A percentile compares a stretch with the other conserved stretches of the same genome.
Evolutionary conservation across 1,284 basidiomycete genomes (phyloP).

Genomic region (Cerioporus squamosus): DNA sequence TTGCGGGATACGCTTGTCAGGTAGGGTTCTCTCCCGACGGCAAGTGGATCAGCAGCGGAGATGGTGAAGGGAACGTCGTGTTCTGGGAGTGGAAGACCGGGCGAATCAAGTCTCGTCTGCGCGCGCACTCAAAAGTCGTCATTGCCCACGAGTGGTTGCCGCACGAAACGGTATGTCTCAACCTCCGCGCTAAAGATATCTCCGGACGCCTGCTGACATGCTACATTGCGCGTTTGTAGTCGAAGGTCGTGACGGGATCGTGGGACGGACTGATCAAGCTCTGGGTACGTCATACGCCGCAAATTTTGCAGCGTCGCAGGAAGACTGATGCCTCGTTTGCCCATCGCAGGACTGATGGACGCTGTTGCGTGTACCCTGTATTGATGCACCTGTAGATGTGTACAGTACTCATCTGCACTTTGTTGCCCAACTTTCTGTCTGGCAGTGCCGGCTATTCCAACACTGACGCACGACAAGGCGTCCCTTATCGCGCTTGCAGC

Average conservation of each 20-base stretch:
- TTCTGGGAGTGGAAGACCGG: conserved; percentile 99
- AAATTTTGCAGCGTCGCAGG: neutral
- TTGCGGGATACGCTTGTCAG: conserved; percentile 96
- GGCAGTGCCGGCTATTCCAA: too few relatives aligned
- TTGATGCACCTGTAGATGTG: conserved; percentile 5
- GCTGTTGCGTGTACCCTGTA: conserved; percentile 6
- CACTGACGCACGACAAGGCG: neutral
- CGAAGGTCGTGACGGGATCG: conserved; percentile 93
- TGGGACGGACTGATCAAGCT: conserved; percentile 98
- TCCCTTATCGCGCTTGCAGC: neutral
- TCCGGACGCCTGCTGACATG: conserved; percentile 17
- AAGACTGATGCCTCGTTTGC: conserved; percentile 2
- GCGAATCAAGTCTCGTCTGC: conserved; percentile 87
- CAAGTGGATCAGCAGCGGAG: conserved; percentile 95
- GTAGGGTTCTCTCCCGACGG: conserved; percentile 98
- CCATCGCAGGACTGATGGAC: conserved; percentile 22
- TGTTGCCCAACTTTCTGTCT: too few relatives aligned
- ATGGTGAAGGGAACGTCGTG: conserved; percentile 92
- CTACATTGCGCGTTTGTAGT: conserved; percentile 50
- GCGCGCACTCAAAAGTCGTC: conserved; percentile 92
- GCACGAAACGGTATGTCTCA: conserved; percentile 86
- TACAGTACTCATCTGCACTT: conserved; percentile 2
- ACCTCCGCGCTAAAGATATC: neutral
- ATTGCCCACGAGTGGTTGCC: conserved; percentile 98
- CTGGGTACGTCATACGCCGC: conserved; percentile 60